These are phyloP conservation scores for Penicillium sp. DNA, from an alignment of 2,329 filamentous ascomycete species.

Conservation along the genomic window DNA sequence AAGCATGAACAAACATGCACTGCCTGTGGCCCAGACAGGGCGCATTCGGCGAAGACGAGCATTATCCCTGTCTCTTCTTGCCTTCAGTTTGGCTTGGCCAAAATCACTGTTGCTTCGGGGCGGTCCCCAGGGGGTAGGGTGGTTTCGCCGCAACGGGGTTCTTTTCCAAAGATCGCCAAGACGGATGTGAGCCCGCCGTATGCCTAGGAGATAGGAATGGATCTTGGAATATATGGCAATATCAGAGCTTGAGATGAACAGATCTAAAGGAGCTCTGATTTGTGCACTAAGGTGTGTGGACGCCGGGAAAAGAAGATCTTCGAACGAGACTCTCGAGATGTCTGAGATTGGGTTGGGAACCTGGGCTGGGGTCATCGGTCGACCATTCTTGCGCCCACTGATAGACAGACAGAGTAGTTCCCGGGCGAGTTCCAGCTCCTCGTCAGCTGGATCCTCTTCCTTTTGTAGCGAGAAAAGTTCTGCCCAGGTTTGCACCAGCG, in stretches of 20 bases:
- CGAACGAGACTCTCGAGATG: constrained; percentile 56
- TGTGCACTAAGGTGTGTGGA: constrained; percentile 68
- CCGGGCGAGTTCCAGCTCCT: constrained; percentile 76
- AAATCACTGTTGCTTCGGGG: constrained; percentile 59
- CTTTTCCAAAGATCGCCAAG: constrained; percentile 85
- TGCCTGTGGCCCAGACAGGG: constrained; percentile 83
- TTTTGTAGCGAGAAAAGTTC: constrained; percentile 71
- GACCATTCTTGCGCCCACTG: constrained; percentile 37
- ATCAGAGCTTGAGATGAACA: constrained; percentile 76
- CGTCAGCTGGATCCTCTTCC: constrained; percentile 70
- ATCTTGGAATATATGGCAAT: constrained; percentile 77
- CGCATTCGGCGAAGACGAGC: constrained; percentile 65
- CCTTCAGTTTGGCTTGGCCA: constrained; percentile 58
- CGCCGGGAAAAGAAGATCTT: constrained; percentile 75
- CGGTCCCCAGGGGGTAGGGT: constrained; percentile 67
- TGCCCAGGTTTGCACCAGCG: constrained; percentile 74
- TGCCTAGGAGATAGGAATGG: constrained; percentile 79
- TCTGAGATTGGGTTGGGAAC: constrained; percentile 28
- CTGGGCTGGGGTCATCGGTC: constrained; percentile 25
- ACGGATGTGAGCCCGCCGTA: constrained; percentile 79
- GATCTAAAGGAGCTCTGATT: constrained; percentile 75
- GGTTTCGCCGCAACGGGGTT: constrained; percentile 69
- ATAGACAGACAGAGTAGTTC: constrained; percentile 65
- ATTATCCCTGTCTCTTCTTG: constrained; percentile 62
- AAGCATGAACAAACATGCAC: constrained; percentile 81